Conservation (phyloP, 1,139 yeast species). For the Blastobotrys elegans region DNA sequence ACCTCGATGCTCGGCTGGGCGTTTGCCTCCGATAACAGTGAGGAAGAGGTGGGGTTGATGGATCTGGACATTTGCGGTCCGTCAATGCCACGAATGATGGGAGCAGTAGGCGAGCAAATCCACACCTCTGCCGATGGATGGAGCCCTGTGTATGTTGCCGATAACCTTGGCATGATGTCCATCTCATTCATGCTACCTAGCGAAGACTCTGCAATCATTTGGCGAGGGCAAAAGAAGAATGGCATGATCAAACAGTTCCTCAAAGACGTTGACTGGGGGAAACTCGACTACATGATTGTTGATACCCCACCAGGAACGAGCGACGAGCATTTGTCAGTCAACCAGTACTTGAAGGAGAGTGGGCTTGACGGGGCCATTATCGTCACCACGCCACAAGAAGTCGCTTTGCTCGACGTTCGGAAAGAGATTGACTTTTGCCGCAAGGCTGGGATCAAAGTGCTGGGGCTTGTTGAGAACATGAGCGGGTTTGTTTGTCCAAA, state of each 20-base stretch:
- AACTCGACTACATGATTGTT: conserved; percentile 78
- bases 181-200: conserved; percentile 94
- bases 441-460: conserved; percentile 77
- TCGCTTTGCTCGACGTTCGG: conserved; percentile 87
- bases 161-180: conserved; percentile 91
- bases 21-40: conserved; percentile 82
- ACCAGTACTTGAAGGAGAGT: conserved; percentile 78
- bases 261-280: conserved; percentile 96
- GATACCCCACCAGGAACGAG: conserved; percentile 99
- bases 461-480: conserved; percentile 97
- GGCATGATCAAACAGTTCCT: conserved; percentile 90
- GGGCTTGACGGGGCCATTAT: conserved; percentile 95
- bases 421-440: conserved; percentile 93
- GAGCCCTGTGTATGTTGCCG: conserved; percentile 96
- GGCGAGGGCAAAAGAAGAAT: conserved; percentile 96
- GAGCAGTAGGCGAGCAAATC: conserved; percentile 79
- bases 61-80: conserved; percentile 98
- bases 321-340: conserved; percentile 91
- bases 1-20: conserved; percentile 97
- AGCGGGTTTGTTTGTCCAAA: conserved; percentile 96
- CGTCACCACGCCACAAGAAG: conserved; percentile 98
- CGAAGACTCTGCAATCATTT: conserved; percentile 87
- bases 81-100: conserved; percentile 89
- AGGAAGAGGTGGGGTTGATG: conserved; percentile 91
- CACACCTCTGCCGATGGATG: conserved; percentile 92